These are phyloP conservation scores for Pinus albicaulis DNA, from an alignment of 75 land plant species.

Conservation along the genomic window DNA sequence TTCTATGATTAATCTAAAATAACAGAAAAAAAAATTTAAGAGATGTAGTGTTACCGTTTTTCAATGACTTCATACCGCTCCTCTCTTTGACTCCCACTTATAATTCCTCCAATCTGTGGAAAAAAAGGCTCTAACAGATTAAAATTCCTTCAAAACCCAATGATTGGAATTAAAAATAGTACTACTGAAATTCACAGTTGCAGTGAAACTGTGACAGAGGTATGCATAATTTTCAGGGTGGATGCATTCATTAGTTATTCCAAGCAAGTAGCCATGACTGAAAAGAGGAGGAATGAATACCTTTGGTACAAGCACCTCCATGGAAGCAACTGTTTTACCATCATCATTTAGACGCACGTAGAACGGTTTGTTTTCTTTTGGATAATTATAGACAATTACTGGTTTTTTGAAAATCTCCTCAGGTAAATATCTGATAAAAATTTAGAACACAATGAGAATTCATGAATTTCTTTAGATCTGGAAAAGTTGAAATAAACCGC, in stretches of 20 bases:
- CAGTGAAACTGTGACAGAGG: no score
- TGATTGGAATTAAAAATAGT: no score
- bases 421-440: slow-evolving; percentile 38
- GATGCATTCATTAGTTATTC: no score
- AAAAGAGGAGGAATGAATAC: slow-evolving; percentile 14
- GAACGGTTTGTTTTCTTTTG: slow-evolving; percentile 58
- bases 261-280: no score
- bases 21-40: neutral
- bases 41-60: slow-evolving; percentile 30
- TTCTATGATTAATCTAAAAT: no score
- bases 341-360: slow-evolving; percentile 53
- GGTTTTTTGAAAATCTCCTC: slow-evolving; percentile 56
- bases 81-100: slow-evolving; percentile 68
- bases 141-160: no score
- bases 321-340: slow-evolving; percentile 63
- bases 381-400: slow-evolving; percentile 51
- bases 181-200: no score
- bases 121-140: no score
- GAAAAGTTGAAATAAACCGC: no score
- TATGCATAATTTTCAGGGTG: no score
- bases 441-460: neutral
- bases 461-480: neutral
- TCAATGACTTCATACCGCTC: slow-evolving; percentile 44
- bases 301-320: slow-evolving; percentile 70
- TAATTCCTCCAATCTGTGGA: slow-evolving; percentile 44